Evolutionary conservation across 257 asterid genomes (phyloP).

Genomic region (Thymus quinquecostatus): DNA sequence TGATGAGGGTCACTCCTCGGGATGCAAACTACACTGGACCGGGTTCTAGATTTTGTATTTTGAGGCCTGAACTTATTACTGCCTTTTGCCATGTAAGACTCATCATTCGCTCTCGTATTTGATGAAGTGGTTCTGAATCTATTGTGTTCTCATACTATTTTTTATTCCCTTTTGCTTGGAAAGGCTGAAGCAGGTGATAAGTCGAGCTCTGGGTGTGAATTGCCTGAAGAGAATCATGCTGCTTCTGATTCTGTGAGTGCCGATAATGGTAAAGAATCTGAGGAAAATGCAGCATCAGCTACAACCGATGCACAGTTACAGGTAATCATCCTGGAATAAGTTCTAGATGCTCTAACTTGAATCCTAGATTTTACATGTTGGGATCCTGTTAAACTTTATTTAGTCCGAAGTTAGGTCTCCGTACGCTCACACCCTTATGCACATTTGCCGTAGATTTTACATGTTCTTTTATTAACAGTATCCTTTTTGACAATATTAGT

Average conservation of each 20-base stretch:
- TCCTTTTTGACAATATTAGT: constrained; percentile 13
- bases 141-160: constrained; percentile 25
- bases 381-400: constrained; percentile 19
- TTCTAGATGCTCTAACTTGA: constrained; percentile 21
- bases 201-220: constrained; percentile 48
- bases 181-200: constrained; percentile 71
- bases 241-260: constrained; percentile 47
- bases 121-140: constrained; percentile 2
- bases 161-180: constrained; percentile 24
- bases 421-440: background rate
- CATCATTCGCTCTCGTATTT: background rate
- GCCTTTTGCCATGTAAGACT: constrained; percentile 76
- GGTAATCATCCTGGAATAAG: constrained; percentile 26
- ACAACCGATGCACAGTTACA: constrained; percentile 46
- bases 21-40: constrained; percentile 83
- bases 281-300: constrained; percentile 40
- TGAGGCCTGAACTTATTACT: constrained; percentile 87
- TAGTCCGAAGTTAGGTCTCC: background rate
- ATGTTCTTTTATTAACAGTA: background rate
- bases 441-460: background rate
- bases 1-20: constrained; percentile 99
- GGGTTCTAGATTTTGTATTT: constrained; percentile 84
- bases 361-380: constrained; percentile 15
- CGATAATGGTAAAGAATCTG: constrained; percentile 43
- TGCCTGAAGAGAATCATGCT: constrained; percentile 40